Base-by-base conservation (phyloP, 371 early-diverging fungal species). In the Mortierella sp. region DNA sequence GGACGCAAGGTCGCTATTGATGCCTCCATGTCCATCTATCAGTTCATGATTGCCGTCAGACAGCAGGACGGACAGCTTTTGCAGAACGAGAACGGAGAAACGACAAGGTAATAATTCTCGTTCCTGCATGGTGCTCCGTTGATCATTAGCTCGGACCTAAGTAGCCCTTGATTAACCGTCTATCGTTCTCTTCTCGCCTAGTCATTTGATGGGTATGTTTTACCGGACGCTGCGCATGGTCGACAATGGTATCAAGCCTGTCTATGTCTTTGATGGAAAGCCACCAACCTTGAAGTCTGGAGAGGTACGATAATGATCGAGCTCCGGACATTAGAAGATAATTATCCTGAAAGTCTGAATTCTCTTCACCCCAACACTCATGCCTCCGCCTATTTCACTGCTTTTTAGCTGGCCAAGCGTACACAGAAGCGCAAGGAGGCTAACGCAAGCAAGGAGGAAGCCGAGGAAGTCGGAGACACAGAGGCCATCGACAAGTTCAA, bases 241-340 rank as follows among this genome's bases (percentile, higher is more conserved):
- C 0, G 99, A 99, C 79, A 96, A 96, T 77, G 99, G 99, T 54
- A 96, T 99, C 78, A 98, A 98, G 82, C 99, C 99, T 0, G 92
- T 96, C 3, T 99, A 98, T 90, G 99, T 99, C 24, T 99, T 99
- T 93, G 99, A 99, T 88, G 99, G 99, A 54, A 97, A 96, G 79
- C 99, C 99, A 43, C 99, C 99, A 9, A 94, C 90, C 0, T 78
- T 99, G 83, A 99, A 99, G 88, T 94, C 96, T 5, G 96, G 95
- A 51, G 99, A 99, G 90, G 96, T 97, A 90, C 64, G 77, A 72
- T 50, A 8, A 3, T 6, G 6, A 19, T 31, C 61, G 4, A 64
- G n/a, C 43, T 6, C 43, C 43, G 2, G 6, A 21, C 5, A 64
- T 64, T 21, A 10, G 37, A 3, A 3, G 50, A 40, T 4, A 40